phyloP scores from a whole-genome alignment of 768 basidiomycete species.

The Suillus weaverae region DNA sequence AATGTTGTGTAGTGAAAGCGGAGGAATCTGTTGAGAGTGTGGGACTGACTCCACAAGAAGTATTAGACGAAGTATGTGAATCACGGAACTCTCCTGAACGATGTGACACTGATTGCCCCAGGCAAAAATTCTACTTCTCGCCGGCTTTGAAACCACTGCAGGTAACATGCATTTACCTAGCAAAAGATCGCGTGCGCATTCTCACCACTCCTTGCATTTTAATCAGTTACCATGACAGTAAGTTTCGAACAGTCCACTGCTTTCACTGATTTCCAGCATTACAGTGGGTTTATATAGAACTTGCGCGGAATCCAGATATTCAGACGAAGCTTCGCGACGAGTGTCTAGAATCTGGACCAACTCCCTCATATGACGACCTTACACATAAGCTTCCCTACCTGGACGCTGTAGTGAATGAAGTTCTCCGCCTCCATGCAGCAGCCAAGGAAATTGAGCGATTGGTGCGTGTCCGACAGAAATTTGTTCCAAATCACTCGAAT shows the following conservation, averaged over 20 bases:
- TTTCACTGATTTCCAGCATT: background rate
- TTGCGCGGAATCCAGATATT: constrained; percentile 26
- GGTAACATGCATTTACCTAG: constrained; percentile 16
- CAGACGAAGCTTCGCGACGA: constrained; percentile 31
- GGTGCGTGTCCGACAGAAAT: constrained; percentile 20
- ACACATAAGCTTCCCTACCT: constrained; percentile 38
- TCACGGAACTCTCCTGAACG: background rate
- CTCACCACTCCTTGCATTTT: background rate
- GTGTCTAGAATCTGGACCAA: constrained; percentile 23
- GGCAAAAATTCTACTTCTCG: constrained; percentile 15
- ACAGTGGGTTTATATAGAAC: constrained; percentile 37
- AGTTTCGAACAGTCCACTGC: background rate
- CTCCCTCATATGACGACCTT: constrained; percentile 42
- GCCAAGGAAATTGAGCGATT: constrained; percentile 31
- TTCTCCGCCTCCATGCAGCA: constrained; percentile 39
- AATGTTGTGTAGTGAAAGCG: background rate
- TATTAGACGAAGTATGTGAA: background rate
- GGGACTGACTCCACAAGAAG: background rate
- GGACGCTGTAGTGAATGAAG: constrained; percentile 42
- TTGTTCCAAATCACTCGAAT: background rate
- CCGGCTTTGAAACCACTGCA: constrained; percentile 23
- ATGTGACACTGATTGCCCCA: background rate
- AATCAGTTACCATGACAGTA: constrained; percentile 13
- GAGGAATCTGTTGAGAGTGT: background rate
- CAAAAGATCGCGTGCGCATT: background rate